A percentile compares a stretch with the other conserved stretches of the same genome.
Evolutionary conservation across 2,329 filamentous ascomycete genomes (phyloP).

Genomic region (Helminthosporium solani): DNA sequence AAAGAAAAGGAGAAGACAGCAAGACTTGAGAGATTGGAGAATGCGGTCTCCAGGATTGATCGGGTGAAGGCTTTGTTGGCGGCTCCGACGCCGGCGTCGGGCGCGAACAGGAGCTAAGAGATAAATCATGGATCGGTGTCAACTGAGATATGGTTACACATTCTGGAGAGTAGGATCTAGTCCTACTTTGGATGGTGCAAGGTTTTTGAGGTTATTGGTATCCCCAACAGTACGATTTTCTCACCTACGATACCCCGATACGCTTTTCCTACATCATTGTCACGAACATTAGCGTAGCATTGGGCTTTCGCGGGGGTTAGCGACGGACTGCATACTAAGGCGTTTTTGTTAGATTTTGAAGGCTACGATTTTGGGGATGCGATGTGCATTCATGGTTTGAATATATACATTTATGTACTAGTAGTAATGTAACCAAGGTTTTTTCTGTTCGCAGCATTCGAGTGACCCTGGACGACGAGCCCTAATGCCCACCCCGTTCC

Average conservation of each 20-base stretch:
- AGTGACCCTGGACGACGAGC: too few species aligned
- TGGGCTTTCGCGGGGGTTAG: not conserved
- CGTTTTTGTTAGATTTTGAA: not conserved
- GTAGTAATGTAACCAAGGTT: too few species aligned
- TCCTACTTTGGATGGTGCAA: not conserved
- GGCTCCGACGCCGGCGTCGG: conserved; percentile 9
- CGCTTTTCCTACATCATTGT: not conserved
- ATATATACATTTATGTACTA: too few species aligned
- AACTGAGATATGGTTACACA: too few species aligned
- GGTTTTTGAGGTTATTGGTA: not conserved
- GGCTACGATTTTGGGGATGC: not conserved
- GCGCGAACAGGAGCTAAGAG: conserved; percentile 4
- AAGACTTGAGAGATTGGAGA: conserved; percentile 69
- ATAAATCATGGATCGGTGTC: too few species aligned
- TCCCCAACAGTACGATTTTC: not conserved
- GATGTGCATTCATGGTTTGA: not conserved
- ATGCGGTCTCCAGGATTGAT: conserved; percentile 69
- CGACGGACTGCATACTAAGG: not conserved
- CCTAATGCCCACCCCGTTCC: too few species aligned
- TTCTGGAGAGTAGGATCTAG: too few species aligned
- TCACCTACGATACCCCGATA: conserved; percentile 5
- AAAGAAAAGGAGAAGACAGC: conserved; percentile 69
- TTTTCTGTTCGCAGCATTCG: too few species aligned
- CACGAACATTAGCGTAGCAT: conserved; percentile 5
- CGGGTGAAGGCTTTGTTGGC: conserved; percentile 64